phyloP scores from a whole-genome alignment of 148 eudicot genomes.

The Rhododendron williamsianum region DNA sequence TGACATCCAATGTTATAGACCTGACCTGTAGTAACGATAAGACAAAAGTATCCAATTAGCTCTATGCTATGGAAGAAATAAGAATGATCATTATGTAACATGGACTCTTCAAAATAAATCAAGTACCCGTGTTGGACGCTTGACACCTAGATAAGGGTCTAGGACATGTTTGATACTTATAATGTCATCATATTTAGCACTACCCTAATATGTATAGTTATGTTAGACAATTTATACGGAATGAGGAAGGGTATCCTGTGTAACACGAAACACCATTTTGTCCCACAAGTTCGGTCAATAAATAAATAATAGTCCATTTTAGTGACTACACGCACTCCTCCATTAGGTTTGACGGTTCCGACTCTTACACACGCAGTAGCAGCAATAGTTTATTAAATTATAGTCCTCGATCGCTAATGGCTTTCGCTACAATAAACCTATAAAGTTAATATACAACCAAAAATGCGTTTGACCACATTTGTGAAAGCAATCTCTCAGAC shows the following conservation, averaged over 20 bases:
- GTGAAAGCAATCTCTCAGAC: not conserved
- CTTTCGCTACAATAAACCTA: not conserved
- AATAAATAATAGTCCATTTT: not conserved
- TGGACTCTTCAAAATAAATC: not conserved
- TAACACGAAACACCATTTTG: not conserved
- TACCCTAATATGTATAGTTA: not conserved
- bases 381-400: not conserved
- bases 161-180: not conserved
- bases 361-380: not conserved
- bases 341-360: not conserved
- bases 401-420: not conserved
- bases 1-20: conserved; percentile 83
- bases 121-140: not conserved
- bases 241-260: not conserved
- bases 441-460: not conserved
- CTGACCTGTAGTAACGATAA: conserved; percentile 50
- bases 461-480: conserved; percentile 1
- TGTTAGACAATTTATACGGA: not conserved
- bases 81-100: not conserved
- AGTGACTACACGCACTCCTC: not conserved
- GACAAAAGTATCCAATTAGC: conserved; percentile 13
- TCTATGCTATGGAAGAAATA: not conserved
- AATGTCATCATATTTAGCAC: not conserved
- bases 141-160: not conserved
- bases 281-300: not conserved